phyloP scores from a whole-genome alignment of 768 basidiomycete species.

The Termitomyces sp. region DNA sequence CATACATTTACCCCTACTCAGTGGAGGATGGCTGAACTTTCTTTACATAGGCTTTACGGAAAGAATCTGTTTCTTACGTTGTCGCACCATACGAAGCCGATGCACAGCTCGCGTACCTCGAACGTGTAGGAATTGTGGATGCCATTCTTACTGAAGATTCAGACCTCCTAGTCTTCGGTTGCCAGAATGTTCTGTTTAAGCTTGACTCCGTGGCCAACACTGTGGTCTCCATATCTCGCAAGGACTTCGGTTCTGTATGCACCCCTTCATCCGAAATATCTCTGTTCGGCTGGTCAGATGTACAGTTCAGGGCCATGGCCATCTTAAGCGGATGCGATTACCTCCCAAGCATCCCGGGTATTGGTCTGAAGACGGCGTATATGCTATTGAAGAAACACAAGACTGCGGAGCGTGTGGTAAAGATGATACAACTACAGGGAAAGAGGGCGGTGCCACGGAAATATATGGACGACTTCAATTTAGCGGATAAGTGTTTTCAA shows the following conservation, averaged over 20 bases:
- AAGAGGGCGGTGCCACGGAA: conserved; percentile 73
- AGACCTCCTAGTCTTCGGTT: conserved; percentile 97
- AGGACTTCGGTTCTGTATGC: conserved; percentile 60
- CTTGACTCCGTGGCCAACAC: conserved; percentile 65
- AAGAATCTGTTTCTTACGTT: conserved; percentile 76
- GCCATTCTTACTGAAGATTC: conserved; percentile 98
- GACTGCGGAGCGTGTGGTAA: conserved; percentile 79
- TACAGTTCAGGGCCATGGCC: conserved; percentile 89
- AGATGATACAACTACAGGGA: conserved; percentile 72
- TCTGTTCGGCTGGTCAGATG: conserved; percentile 84
- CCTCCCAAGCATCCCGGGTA: conserved; percentile 81
- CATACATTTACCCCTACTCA: neutral
- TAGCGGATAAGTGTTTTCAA: conserved; percentile 89
- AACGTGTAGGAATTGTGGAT: conserved; percentile 74
- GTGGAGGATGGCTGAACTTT: conserved; percentile 2
- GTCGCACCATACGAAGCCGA: conserved; percentile 99
- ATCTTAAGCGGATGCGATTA: conserved; percentile 94
- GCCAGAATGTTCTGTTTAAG: conserved; percentile 89
- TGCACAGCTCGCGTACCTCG: conserved; percentile 92
- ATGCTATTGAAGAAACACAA: conserved; percentile 77
- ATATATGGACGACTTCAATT: conserved; percentile 69
- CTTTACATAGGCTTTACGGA: conserved; percentile 65
- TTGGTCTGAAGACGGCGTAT: conserved; percentile 94
- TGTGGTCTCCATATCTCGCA: conserved; percentile 61
- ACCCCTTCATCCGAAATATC: conserved; percentile 51